Evolutionary conservation across 192 early-diverging fungal genomes (phyloP).

Genomic region (Mortierella antarctica): DNA sequence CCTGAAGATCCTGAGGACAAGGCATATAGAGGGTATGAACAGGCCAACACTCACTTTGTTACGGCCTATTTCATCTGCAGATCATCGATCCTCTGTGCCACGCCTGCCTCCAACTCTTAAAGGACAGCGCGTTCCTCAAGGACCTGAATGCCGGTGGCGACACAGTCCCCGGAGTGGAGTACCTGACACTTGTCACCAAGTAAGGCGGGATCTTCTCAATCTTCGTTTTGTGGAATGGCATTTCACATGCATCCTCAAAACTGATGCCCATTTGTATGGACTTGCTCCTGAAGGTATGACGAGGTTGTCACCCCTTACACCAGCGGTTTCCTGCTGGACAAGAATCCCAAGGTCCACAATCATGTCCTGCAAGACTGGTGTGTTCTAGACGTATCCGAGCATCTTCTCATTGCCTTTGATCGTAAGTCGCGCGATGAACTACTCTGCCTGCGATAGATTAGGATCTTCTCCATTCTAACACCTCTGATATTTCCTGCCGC

Average conservation of each 20-base stretch:
- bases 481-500: no score
- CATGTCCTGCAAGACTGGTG: slow-evolving; percentile 13
- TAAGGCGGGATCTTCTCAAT: background rate
- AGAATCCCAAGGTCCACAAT: slow-evolving; percentile 6
- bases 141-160: slow-evolving; percentile 7
- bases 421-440: background rate
- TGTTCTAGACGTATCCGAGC: background rate
- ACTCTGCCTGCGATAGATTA: no score
- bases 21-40: background rate
- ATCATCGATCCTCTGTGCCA: background rate
- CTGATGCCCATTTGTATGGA: background rate
- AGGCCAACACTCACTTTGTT: background rate
- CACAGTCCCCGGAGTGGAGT: slow-evolving; percentile 16
- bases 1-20: background rate
- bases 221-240: background rate
- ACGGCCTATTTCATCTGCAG: background rate
- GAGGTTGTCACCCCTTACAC: slow-evolving; percentile 17
- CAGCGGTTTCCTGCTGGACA: slow-evolving; percentile 2
- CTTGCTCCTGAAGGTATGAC: background rate
- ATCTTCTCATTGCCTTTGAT: background rate
- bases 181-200: slow-evolving; percentile 7
- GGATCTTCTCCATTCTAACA: no score
- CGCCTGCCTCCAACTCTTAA: slow-evolving; percentile 1
- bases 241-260: background rate
- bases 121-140: background rate